Evolutionary conservation across 495 filamentous ascomycete species (phyloP), one percentile per base, ranked within the genome.

Genomic region (Aspergillus haitiensis): DNA sequence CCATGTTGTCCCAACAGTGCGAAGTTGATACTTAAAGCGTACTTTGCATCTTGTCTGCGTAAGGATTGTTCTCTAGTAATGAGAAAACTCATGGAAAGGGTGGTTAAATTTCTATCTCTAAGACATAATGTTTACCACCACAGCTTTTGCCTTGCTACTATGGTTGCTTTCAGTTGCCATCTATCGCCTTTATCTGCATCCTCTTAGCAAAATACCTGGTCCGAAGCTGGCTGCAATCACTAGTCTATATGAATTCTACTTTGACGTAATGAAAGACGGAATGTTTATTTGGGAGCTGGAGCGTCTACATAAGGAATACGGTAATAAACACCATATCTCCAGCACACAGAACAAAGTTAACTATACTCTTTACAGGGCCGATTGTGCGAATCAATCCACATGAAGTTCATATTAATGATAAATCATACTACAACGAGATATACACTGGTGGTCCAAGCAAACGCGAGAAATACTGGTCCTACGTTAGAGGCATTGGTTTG

Each of bases 231-330:
- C 80, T 0, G 78, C 77, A 0, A 61, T 66, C 6, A 77, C 76
- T 7, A 73, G 70, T 27, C 58, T 75, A 31, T 80, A 78, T 40
- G 82, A 85, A 50, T 77, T 78, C 42, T 84, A 81, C 61, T 78
- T 79, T 46, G 79, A 84, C 54, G 64, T 81, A n/a, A 59, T 79
- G 31, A 65, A 72, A 9, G 60, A 67, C 6, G 80, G 79, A 1
- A 64, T 70, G 55, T 85, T 81, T 58, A 72, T 75, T 7, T 75
- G 68, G 58, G 63, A 75, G 49, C 76, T 85, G 27, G 60, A 74
- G 46, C 60, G 71, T 11, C 75, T 84, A 40, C 53, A 56, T 12
- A 18, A 45, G 6, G 3, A 34, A 16, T 56, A 56, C 10, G 53
- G 53, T 56, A n/a, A n/a, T 40, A 64, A 40, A 47, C 31, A 7